Percentiles rank a stretch among this genome's conserved stretches.
Conservation (phyloP, 495 filamentous ascomycete genomes). For the Tuber aestivum region DNA sequence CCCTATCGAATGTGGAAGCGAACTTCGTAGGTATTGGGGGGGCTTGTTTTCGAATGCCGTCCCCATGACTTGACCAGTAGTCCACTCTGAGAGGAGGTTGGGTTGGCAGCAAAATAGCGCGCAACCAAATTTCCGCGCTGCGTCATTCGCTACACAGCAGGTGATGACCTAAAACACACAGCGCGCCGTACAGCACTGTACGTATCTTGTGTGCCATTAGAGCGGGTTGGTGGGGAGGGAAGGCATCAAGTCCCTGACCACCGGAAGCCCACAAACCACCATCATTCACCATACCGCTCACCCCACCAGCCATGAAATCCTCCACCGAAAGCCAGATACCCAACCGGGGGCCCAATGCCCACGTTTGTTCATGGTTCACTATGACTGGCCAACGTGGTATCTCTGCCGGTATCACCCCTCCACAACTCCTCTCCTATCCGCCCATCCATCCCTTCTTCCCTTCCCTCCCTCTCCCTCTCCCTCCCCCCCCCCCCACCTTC, state of each 20-base stretch:
- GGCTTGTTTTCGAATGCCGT: not conserved
- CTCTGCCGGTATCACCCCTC: not conserved
- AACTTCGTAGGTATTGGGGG: not conserved
- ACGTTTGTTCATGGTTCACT: not conserved
- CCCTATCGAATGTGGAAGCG: not conserved
- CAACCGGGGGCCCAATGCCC: not conserved
- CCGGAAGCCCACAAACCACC: not conserved
- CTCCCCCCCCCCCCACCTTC: not conserved
- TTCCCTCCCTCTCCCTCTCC: not conserved
- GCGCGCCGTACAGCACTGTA: not conserved
- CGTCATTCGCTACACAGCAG: not conserved
- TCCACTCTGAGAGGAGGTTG: not conserved
- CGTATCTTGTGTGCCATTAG: not conserved
- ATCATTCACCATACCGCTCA: not conserved
- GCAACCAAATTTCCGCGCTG: not conserved
- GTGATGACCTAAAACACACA: not conserved
- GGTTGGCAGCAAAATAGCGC: not conserved
- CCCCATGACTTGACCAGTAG: not conserved
- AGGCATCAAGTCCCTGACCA: not conserved
- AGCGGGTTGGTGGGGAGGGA: not conserved
- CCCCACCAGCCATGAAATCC: not conserved
- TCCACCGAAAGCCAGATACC: not conserved
- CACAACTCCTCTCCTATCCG: slow-evolving; percentile 8
- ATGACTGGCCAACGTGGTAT: not conserved
- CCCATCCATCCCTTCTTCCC: slow-evolving; percentile 6